These are phyloP conservation scores for Ganoderma boninense DNA, from an alignment of 1,284 basidiomycete species.

Conservation along the genomic window DNA sequence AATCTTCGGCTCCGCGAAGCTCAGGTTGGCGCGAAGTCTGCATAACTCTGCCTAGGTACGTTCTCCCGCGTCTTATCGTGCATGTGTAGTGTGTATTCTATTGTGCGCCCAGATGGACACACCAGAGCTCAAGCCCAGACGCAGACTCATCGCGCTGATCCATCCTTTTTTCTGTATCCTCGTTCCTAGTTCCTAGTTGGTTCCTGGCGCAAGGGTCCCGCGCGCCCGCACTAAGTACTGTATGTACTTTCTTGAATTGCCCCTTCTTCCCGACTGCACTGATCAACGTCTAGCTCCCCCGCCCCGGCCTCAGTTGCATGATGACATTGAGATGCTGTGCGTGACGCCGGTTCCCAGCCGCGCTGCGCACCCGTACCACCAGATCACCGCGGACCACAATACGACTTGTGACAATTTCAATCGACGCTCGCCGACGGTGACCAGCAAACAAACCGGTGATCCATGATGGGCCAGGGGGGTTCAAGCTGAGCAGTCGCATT, in stretches of 20 bases:
- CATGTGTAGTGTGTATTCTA: not conserved
- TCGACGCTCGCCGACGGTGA: not conserved
- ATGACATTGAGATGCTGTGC: not conserved
- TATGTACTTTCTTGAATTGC: too few relatives aligned
- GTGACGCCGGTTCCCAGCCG: not conserved
- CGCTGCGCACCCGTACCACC: not conserved
- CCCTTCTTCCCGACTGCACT: not conserved
- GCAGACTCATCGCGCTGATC: not conserved
- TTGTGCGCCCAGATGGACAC: not conserved
- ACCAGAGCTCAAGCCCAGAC: not conserved
- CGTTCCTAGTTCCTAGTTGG: not conserved
- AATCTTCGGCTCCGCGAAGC: not conserved
- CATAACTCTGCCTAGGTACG: not conserved
- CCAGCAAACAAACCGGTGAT: not conserved
- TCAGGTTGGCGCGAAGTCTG: not conserved
- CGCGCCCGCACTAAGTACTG: too few relatives aligned
- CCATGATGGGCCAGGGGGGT: not conserved
- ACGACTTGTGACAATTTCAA: not conserved
- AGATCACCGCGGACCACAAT: not conserved
- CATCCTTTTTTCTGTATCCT: not conserved
- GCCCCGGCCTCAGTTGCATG: not conserved
- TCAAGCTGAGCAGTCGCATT: not conserved
- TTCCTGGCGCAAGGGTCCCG: not conserved
- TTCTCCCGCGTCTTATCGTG: not conserved
- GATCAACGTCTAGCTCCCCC: not conserved